phyloP scores from a whole-genome alignment of 2,329 filamentous ascomycete genomes.

The Xylaria sp. region DNA sequence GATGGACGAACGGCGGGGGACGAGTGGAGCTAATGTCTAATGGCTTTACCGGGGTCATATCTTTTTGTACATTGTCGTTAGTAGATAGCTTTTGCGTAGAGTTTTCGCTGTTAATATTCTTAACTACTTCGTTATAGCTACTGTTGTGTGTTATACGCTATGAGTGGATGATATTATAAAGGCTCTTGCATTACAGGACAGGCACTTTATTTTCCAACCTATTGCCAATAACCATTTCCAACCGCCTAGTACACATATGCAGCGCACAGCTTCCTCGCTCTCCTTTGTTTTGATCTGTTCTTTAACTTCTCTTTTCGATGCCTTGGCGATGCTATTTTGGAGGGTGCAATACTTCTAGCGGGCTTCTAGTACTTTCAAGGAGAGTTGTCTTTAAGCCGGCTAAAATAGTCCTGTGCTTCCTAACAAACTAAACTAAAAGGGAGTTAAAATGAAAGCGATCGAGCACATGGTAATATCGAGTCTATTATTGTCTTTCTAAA shows the following conservation, averaged over 20 bases:
- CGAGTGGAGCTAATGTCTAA: background rate
- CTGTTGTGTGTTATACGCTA: background rate
- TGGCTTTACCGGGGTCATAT: background rate
- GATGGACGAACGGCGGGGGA: background rate
- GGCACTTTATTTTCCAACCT: background rate
- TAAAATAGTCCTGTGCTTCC: background rate
- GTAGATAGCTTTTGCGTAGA: conserved; percentile 13
- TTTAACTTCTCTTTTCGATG: background rate
- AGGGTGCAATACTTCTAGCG: background rate
- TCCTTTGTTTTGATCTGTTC: background rate
- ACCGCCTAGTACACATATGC: background rate
- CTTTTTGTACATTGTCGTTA: conserved; percentile 5
- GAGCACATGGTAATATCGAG: background rate
- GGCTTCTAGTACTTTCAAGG: background rate
- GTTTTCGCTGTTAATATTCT: background rate
- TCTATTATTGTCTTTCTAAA: background rate
- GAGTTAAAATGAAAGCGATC: background rate
- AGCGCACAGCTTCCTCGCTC: background rate
- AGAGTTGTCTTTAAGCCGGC: background rate
- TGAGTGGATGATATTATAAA: background rate
- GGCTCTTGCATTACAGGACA: background rate
- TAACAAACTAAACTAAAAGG: background rate
- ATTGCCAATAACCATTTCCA: background rate
- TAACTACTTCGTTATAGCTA: background rate
- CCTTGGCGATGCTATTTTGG: background rate